A percentile compares a stretch with the other conserved stretches of the same genome.
Conservation (phyloP, 768 basidiomycete species). For the Kwoniella sp. region DNA sequence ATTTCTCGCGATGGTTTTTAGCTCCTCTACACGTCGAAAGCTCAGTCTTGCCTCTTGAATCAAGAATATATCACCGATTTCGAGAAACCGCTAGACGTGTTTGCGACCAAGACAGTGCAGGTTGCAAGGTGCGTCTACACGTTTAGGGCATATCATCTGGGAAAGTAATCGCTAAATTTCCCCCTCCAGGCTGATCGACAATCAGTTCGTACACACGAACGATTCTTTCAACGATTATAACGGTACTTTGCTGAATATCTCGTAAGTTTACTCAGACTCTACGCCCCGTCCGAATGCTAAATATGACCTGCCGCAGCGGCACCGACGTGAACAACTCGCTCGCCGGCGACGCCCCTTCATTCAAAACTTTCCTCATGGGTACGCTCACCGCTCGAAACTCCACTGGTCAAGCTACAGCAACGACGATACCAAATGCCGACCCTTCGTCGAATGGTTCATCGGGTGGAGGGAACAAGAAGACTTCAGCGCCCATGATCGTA, state of each 20-base stretch:
- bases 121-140: slow-evolving; percentile 60
- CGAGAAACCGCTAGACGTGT: slow-evolving; percentile 59
- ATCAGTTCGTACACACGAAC: slow-evolving; percentile 65
- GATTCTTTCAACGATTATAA: slow-evolving; percentile 62
- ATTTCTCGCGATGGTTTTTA: slow-evolving; percentile 42
- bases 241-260: slow-evolving; percentile 65
- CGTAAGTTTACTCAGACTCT: slow-evolving; percentile 26
- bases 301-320: slow-evolving; percentile 24
- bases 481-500: slow-evolving; percentile 75
- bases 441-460: slow-evolving; percentile 25
- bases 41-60: slow-evolving; percentile 74
- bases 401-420: slow-evolving; percentile 57
- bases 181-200: slow-evolving; percentile 60
- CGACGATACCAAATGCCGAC: slow-evolving; percentile 44
- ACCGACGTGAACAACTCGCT: slow-evolving; percentile 40
- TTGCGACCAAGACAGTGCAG: slow-evolving; percentile 66
- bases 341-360: slow-evolving; percentile 18
- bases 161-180: slow-evolving; percentile 8
- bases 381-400: slow-evolving; percentile 69
- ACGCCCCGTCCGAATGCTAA: background rate
- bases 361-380: slow-evolving; percentile 65
- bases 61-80: slow-evolving; percentile 68
- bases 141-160: background rate
- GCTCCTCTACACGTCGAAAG: slow-evolving; percentile 76
- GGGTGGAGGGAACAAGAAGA: slow-evolving; percentile 52